Evolutionary conservation across 2,329 filamentous ascomycete species (phyloP).

Genomic region (Claviceps africana): DNA sequence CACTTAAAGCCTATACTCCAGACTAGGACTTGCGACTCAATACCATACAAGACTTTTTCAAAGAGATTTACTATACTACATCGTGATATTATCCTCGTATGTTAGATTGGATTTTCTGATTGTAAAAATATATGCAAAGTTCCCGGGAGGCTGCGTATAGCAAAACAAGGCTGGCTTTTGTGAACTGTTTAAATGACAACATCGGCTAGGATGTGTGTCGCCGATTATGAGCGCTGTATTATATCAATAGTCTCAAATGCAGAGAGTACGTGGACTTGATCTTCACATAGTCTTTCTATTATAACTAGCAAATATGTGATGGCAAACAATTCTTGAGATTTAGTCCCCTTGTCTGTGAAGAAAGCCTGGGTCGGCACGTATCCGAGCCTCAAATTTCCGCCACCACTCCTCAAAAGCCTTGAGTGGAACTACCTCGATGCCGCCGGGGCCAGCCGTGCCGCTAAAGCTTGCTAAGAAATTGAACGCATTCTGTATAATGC

Average conservation of each 20-base stretch:
- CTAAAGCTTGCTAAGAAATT: slow-evolving; percentile 90
- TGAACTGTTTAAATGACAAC: neutral
- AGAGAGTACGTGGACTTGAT: neutral
- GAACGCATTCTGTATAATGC: slow-evolving; percentile 93
- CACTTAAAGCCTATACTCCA: neutral
- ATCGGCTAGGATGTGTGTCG: neutral
- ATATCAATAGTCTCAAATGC: neutral
- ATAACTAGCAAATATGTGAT: neutral
- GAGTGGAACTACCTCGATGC: slow-evolving; percentile 79
- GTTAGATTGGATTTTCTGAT: neutral
- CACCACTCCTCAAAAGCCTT: slow-evolving; percentile 97
- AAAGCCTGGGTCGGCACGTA: slow-evolving; percentile 78
- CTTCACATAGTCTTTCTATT: neutral
- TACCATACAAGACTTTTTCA: neutral
- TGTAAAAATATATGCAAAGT: neutral
- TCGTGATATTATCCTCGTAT: neutral
- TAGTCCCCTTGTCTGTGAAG: slow-evolving; percentile 47
- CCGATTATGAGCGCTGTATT: neutral
- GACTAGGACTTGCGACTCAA: neutral
- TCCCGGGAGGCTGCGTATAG: neutral
- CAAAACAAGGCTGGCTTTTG: neutral
- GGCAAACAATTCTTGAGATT: neutral
- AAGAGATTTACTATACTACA: neutral
- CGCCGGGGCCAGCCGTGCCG: slow-evolving; percentile 42
- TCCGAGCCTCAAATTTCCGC: slow-evolving; percentile 81